Evolutionary conservation across 768 basidiomycete genomes (phyloP), one percentile per base, ranked within the genome.

Genomic region (Kwoniella shandongensis): DNA sequence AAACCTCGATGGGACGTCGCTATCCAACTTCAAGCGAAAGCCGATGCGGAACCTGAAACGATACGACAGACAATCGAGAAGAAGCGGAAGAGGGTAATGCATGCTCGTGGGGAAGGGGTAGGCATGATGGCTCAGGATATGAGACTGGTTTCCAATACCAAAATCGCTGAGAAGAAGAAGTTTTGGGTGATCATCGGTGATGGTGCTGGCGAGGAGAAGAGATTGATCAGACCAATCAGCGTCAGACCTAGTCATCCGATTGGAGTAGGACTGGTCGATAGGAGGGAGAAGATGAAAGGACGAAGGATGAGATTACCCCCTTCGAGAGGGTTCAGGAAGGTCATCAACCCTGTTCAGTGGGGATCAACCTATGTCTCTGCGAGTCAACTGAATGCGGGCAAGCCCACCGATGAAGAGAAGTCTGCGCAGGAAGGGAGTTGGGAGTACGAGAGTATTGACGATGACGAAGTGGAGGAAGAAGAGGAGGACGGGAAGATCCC

Each of bases 41-140:
- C 32, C 32, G 55, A 25, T n/a, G 15, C 26, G n/a, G n/a, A 59
- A n/a, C 63, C 63, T 2, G 59, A 54, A 35, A 48, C 45, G 12
- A 36, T 52, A 12, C 65, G 53, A 25, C 46, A 44, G 30, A 41
- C 30, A 29, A 26, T 68, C 11, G 65, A 61, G 36, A 68, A 67
- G 44, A 59, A 58, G 41, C 59, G 65, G 44, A 66, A 65, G 38
- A 51, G 66, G 36, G 25, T 53, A 4, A 53, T 51, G 25, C 51
- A 35, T 54, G 48, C 59, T 20, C 54, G 59, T 15, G 65, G 61
- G 8, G 62, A 61, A 22, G 66, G 63, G 39, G 59, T 72, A 5
- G 75, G 75, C 17, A 70, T 65, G 51, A 46, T 63, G 44, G 62
- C 63, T 13, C 72, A 72, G 41, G 70, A 73, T 70, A 69, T 71